Percentiles rank a stretch among this genome's conserved stretches.
These are phyloP conservation scores for Penicillium decumbens DNA, from an alignment of 2,329 filamentous ascomycete genomes.

Conservation along the genomic window DNA sequence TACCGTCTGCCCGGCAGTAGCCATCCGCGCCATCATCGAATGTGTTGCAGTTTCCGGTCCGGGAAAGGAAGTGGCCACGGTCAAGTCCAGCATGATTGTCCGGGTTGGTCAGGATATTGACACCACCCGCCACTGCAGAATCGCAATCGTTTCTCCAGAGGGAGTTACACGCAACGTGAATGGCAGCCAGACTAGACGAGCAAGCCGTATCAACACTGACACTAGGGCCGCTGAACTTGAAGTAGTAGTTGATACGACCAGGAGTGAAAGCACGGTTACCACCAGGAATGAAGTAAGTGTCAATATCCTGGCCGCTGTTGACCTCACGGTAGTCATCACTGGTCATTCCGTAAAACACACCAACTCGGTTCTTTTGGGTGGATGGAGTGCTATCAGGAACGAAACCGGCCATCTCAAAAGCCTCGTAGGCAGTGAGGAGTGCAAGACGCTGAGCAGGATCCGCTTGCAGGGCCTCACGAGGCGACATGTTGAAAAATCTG, in stretches of 20 bases:
- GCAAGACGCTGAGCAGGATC: slow-evolving; percentile 77
- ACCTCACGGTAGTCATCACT: slow-evolving; percentile 74
- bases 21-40: slow-evolving; percentile 77
- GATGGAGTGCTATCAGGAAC: slow-evolving; percentile 67
- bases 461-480: slow-evolving; percentile 71
- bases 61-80: slow-evolving; percentile 72
- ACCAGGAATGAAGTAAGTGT: slow-evolving; percentile 64
- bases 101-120: slow-evolving; percentile 72
- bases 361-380: slow-evolving; percentile 60
- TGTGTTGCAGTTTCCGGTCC: slow-evolving; percentile 71
- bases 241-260: slow-evolving; percentile 55
- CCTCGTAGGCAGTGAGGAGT: slow-evolving; percentile 72
- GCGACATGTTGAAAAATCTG: slow-evolving; percentile 85
- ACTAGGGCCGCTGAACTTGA: slow-evolving; percentile 69
- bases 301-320: slow-evolving; percentile 66
- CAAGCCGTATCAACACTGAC: slow-evolving; percentile 74
- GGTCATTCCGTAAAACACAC: slow-evolving; percentile 70
- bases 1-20: slow-evolving; percentile 74
- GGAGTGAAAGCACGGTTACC: slow-evolving; percentile 51
- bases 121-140: slow-evolving; percentile 72
- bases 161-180: slow-evolving; percentile 67
- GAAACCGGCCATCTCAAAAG: slow-evolving; percentile 74
- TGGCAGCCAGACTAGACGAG: slow-evolving; percentile 67
- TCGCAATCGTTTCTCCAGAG: slow-evolving; percentile 73
- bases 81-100: slow-evolving; percentile 73